phyloP scores from a whole-genome alignment of 148 eudicot species.

The Fagopyrum tataricum region DNA sequence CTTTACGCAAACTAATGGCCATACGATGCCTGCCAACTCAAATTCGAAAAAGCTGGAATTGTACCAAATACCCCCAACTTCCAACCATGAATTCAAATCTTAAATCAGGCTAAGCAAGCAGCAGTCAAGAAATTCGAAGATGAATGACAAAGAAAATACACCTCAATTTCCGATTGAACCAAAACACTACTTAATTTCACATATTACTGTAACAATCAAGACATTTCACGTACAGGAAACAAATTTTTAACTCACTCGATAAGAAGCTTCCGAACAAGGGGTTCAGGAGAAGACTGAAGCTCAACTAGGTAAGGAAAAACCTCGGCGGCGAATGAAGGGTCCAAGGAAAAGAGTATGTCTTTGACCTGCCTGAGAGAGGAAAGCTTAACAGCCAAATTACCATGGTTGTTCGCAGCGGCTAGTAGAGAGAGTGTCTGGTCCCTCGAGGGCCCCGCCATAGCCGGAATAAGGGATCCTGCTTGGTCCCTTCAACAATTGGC shows the following conservation, averaged over 20 bases:
- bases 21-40: too few relatives aligned
- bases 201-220: too few relatives aligned
- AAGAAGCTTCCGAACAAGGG: constrained; percentile 58
- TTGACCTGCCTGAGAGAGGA: constrained; percentile 71
- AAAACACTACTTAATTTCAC: too few relatives aligned
- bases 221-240: not conserved
- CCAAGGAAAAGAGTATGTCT: constrained; percentile 37
- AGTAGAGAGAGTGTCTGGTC: constrained; percentile 67
- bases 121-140: too few relatives aligned
- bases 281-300: constrained; percentile 62
- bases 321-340: constrained; percentile 47
- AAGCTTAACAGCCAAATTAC: constrained; percentile 79
- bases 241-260: constrained; percentile 41
- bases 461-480: not conserved
- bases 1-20: too few relatives aligned
- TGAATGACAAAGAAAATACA: too few relatives aligned
- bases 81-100: too few relatives aligned
- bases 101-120: too few relatives aligned
- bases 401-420: constrained; percentile 78
- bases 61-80: too few relatives aligned
- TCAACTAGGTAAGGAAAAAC: constrained; percentile 53
- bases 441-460: constrained; percentile 40
- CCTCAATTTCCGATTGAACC: too few relatives aligned
- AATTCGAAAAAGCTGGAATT: too few relatives aligned
- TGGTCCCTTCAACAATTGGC: not conserved